Conservation (phyloP, 495 filamentous ascomycete genomes). For the Aspergillus mulundensis region DNA sequence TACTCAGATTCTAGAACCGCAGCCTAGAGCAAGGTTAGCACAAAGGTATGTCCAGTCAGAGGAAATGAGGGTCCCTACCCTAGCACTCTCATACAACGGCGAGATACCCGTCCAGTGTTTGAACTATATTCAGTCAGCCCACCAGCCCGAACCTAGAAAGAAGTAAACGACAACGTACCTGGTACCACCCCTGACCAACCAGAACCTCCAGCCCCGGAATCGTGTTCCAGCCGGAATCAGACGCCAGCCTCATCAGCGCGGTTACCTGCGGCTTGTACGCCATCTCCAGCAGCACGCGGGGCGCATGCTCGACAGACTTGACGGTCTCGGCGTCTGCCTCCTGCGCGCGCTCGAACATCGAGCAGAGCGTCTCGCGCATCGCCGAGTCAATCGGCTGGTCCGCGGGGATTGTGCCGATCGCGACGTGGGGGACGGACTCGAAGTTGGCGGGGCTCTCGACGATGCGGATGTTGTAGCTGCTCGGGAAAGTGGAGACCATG, state of each 20-base stretch:
- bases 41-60: neutral
- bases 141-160: neutral
- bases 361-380: constrained; percentile 63
- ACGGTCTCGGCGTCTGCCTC: constrained; percentile 31
- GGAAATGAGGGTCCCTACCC: constrained; percentile 18
- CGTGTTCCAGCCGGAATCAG: constrained; percentile 75
- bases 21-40: neutral
- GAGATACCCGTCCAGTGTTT: constrained; percentile 74
- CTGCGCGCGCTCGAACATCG: constrained; percentile 55
- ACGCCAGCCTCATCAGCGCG: constrained; percentile 78
- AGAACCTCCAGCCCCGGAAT: constrained; percentile 88
- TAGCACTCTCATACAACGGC: constrained; percentile 63
- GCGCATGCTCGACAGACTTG: constrained; percentile 29
- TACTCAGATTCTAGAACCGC: constrained; percentile 6
- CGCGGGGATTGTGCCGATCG: constrained; percentile 87
- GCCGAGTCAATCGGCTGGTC: constrained; percentile 74
- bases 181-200: constrained; percentile 81
- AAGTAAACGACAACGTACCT: constrained; percentile 29
- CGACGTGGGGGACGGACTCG: constrained; percentile 57
- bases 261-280: constrained; percentile 88
- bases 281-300: constrained; percentile 82
- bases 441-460: constrained; percentile 52
- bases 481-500: constrained; percentile 70
- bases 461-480: constrained; percentile 66
- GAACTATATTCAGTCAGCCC: constrained; percentile 49